Evolutionary conservation across 1,284 basidiomycete genomes (phyloP).

Genomic region (Austropuccinia psidii): DNA sequence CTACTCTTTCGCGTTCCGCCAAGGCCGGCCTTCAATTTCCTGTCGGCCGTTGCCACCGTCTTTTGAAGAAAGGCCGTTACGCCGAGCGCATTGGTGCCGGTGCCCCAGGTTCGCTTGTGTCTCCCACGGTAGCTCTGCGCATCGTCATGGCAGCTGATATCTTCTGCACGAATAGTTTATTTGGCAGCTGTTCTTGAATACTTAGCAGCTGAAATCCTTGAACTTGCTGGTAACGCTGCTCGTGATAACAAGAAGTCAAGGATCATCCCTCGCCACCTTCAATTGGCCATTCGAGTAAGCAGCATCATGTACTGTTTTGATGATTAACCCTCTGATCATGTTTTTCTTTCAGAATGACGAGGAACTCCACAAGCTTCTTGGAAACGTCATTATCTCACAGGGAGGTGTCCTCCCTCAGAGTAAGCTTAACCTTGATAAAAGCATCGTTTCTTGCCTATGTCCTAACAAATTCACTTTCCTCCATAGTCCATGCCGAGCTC

Average conservation of each 20-base stretch:
- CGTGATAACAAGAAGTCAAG: constrained; percentile 73
- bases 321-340: background rate
- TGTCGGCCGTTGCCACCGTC: constrained; percentile 78
- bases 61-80: constrained; percentile 76
- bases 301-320: background rate
- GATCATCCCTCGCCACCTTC: constrained; percentile 81
- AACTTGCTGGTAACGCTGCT: constrained; percentile 71
- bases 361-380: background rate
- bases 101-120: constrained; percentile 59
- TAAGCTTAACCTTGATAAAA: background rate
- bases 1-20: constrained; percentile 62
- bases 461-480: background rate
- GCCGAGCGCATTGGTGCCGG: constrained; percentile 66
- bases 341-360: constrained; percentile 2
- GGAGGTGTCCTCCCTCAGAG: constrained; percentile 9
- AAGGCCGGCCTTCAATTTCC: constrained; percentile 77
- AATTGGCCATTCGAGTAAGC: constrained; percentile 65
- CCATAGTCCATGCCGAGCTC: constrained; percentile 15
- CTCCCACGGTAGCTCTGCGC: background rate
- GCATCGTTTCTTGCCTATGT: background rate
- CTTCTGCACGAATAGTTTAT: constrained; percentile 59
- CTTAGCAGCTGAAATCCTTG: constrained; percentile 76
- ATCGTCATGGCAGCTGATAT: background rate
- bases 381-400: constrained; percentile 1
- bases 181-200: constrained; percentile 76